Conservation (phyloP, 1,284 basidiomycete genomes). For the Marasmius oreades region DNA sequence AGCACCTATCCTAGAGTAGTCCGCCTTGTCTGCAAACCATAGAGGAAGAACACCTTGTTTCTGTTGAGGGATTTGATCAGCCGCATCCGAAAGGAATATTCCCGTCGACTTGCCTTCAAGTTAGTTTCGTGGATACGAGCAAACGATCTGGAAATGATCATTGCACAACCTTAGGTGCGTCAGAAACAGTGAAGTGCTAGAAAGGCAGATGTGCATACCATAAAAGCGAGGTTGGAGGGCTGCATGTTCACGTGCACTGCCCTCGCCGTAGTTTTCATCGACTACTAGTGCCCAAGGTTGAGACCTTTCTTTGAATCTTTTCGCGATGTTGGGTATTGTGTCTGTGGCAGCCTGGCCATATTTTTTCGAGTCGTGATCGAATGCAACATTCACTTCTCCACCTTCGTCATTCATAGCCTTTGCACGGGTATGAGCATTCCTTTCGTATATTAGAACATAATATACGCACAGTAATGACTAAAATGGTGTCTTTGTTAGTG, state of each 20-base stretch:
- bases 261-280: constrained; percentile 97
- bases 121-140: constrained; percentile 99
- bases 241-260: constrained; percentile 97
- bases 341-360: constrained; percentile 52
- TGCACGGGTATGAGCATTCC: background rate
- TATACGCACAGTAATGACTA: constrained; percentile 39
- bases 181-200: background rate
- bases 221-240: constrained; percentile 97
- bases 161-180: constrained; percentile 62
- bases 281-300: constrained; percentile 95
- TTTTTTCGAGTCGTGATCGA: constrained; percentile 59
- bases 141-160: constrained; percentile 90
- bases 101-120: constrained; percentile 64
- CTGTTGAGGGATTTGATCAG: constrained; percentile 34
- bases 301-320: constrained; percentile 76
- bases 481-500: background rate
- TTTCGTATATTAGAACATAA: constrained; percentile 17
- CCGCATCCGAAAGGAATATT: background rate
- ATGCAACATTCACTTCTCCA: constrained; percentile 86
- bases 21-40: constrained; percentile 84
- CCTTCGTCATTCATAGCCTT: constrained; percentile 90
- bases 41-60: constrained; percentile 95
- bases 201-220: constrained; percentile 40
- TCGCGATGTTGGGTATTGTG: constrained; percentile 87
- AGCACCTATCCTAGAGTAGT: constrained; percentile 80